Conservation (phyloP, 805 yeast species). For the Groenewaldozyma salmanticensis region DNA sequence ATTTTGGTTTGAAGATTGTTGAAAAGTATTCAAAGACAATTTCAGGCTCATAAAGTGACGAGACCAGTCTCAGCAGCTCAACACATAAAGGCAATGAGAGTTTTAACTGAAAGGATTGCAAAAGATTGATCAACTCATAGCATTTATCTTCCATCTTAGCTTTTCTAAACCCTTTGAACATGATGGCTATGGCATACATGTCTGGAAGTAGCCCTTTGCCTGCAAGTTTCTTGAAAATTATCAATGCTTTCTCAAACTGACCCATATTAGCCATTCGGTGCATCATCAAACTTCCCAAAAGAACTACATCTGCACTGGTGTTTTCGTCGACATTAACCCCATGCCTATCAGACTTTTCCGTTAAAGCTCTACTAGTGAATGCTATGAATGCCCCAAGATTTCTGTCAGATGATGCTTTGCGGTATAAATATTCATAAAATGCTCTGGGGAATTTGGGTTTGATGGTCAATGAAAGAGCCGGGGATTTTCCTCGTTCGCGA, state of each 20-base stretch:
- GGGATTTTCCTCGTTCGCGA: too few relatives aligned
- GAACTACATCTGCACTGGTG: neutral
- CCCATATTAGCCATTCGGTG: neutral
- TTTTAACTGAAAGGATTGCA: conserved; percentile 9
- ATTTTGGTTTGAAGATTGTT: conserved; percentile 8
- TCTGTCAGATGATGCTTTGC: neutral
- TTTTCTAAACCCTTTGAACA: conserved; percentile 22
- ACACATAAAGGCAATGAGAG: conserved; percentile 15
- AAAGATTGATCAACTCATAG: conserved; percentile 15
- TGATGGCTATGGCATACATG: conserved; percentile 11
- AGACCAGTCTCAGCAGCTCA: conserved; percentile 19
- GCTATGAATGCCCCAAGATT: neutral
- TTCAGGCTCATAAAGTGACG: conserved; percentile 16
- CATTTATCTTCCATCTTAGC: conserved; percentile 22
- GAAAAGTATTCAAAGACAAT: conserved; percentile 13
- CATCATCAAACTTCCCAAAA: neutral
- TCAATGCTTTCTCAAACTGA: neutral
- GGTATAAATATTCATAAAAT: neutral
- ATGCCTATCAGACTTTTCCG: neutral
- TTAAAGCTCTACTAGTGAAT: neutral
- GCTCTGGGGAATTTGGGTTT: neutral
- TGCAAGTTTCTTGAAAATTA: neutral
- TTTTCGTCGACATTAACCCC: too few relatives aligned
- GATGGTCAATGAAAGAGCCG: too few relatives aligned
- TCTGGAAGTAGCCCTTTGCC: conserved; percentile 14